Conservation (phyloP, 345 rosid species). For the Eucalyptus melliodora region DNA sequence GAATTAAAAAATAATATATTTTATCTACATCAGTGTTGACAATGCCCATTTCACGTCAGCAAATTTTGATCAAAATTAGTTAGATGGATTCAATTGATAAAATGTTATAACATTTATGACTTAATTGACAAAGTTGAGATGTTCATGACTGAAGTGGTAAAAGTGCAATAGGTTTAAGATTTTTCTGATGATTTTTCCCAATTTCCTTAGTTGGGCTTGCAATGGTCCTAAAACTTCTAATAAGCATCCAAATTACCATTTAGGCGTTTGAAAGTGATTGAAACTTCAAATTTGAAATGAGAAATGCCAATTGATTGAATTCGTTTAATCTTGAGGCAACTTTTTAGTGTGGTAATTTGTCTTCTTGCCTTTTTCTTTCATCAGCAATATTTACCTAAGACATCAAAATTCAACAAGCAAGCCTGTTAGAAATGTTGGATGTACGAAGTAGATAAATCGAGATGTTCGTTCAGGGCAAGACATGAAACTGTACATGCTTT, state of each 20-base stretch:
- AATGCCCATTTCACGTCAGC: accelerated
- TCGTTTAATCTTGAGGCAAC: neutral
- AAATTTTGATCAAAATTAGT: too few species aligned
- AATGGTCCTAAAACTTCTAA: neutral
- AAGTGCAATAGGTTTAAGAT: too few species aligned
- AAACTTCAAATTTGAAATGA: neutral
- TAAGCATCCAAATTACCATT: neutral
- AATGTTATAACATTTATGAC: too few species aligned
- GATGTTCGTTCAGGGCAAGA: neutral
- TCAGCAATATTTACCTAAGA: neutral
- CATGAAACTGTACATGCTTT: neutral
- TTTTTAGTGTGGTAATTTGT: neutral
- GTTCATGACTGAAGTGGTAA: too few species aligned
- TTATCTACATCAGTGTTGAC: accelerated
- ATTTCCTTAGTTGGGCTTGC: neutral
- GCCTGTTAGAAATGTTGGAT: neutral
- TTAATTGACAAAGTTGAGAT: too few species aligned
- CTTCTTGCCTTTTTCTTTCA: neutral
- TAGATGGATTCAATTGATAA: accelerated
- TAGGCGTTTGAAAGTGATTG: neutral
- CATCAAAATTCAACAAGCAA: neutral
- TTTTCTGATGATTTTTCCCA: too few species aligned
- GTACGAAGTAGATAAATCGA: neutral
- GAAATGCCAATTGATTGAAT: neutral
- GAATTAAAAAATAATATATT: too few species aligned